These are phyloP conservation scores for Papiliotrema flavescens DNA, from an alignment of 1,284 basidiomycete species.

Conservation along the genomic window DNA sequence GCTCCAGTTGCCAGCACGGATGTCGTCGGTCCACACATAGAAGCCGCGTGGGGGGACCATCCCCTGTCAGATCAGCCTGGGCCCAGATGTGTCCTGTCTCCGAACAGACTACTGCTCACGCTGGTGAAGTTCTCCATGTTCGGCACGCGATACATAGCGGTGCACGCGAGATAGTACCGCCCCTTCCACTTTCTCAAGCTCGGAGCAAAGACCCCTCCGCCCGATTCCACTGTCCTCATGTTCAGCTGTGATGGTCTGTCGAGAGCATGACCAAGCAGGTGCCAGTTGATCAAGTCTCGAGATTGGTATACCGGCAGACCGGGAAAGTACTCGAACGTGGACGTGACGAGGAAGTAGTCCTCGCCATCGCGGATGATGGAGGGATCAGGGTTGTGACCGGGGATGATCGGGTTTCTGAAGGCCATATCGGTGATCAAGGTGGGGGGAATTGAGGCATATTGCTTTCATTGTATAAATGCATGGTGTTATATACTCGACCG, in stretches of 20 bases:
- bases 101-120: not conserved
- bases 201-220: slow-evolving; percentile 25
- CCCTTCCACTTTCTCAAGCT: slow-evolving; percentile 21
- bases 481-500: not conserved
- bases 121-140: slow-evolving; percentile 1
- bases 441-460: too few species aligned
- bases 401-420: slow-evolving; percentile 22
- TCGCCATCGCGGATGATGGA: slow-evolving; percentile 21
- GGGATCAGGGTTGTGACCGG: slow-evolving; percentile 35
- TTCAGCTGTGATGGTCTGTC: slow-evolving; percentile 19
- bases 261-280: slow-evolving; percentile 24
- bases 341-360: slow-evolving; percentile 27
- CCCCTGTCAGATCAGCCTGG: not conserved
- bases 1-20: slow-evolving; percentile 23
- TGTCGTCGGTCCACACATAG: slow-evolving; percentile 27
- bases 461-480: too few species aligned
- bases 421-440: not conserved
- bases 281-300: slow-evolving; percentile 29
- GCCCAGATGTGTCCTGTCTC: too few species aligned
- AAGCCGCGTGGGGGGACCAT: slow-evolving; percentile 15
- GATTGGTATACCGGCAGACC: slow-evolving; percentile 29
- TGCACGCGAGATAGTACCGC: slow-evolving; percentile 21
- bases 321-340: slow-evolving; percentile 29
- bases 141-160: not conserved
- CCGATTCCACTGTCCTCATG: slow-evolving; percentile 21